Conservation (phyloP, 768 basidiomycete species). For the Lyophyllum shimeji region DNA sequence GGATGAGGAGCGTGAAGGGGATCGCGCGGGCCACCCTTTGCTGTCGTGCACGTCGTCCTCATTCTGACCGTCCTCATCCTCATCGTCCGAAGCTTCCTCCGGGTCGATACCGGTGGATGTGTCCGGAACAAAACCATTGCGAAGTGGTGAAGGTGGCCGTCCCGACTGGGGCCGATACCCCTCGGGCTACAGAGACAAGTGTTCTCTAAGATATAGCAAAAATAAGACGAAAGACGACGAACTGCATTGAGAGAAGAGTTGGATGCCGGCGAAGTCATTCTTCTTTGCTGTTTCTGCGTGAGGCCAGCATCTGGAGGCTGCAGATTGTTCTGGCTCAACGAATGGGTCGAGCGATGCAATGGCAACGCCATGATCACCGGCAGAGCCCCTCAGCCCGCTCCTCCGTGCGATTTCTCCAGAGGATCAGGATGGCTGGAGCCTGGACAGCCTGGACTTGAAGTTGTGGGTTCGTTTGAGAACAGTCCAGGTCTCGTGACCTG, state of each 20-base stretch:
- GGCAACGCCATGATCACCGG: constrained; percentile 20
- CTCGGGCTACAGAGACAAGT: constrained; percentile 31
- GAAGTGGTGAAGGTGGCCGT: constrained; percentile 73
- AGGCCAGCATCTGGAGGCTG: constrained; percentile 14
- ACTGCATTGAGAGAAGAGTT: constrained; percentile 20
- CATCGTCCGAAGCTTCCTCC: constrained; percentile 43
- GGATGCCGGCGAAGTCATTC: constrained; percentile 27
- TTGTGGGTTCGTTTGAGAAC: no score
- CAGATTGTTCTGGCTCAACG: constrained; percentile 19
- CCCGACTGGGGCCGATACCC: constrained; percentile 35
- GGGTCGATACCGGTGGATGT: constrained; percentile 58
- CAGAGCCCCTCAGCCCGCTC: constrained; percentile 9
- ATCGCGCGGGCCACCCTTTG: constrained; percentile 31
- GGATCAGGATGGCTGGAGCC: no score
- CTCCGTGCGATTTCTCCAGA: background rate
- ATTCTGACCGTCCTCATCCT: constrained; percentile 42
- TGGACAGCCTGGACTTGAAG: background rate
- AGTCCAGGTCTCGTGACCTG: background rate
- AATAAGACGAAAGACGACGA: constrained; percentile 5
- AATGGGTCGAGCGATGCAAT: constrained; percentile 21
- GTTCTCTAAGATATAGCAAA: background rate
- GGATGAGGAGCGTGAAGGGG: constrained; percentile 68
- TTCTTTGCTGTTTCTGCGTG: constrained; percentile 21
- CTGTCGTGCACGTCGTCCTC: constrained; percentile 34
- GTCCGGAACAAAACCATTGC: constrained; percentile 59